Base-by-base conservation (phyloP, 352 stramenopile species). In the Halophytophthora batemanensis region DNA sequence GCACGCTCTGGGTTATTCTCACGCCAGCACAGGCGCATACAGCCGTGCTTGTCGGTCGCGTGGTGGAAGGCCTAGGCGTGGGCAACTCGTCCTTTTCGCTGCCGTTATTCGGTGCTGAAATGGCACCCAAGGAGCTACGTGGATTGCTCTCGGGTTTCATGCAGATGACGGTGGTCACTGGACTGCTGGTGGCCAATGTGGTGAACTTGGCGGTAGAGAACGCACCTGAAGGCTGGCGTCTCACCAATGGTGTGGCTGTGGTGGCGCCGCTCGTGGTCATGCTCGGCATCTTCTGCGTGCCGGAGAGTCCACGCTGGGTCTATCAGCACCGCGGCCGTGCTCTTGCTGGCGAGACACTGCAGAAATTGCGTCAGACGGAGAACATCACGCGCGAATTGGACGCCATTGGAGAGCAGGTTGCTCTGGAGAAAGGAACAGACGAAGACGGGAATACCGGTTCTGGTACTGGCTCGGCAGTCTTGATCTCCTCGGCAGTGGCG, bases 51-150 rank as follows among this genome's bases (percentile, higher is more conserved):
- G 43, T 59, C 13, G 53, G 56, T 0, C 63, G 69, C n/a, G n/a
- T 75, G 6, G 46, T 72, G 18, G 55, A 70, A 21, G 69, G 69
- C 19, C 43, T 74, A 3, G 63, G 56, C 18, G 66, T 79, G 15
- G 69, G 69, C 45, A 64, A 65, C 36, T 66, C 53, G 41, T 69
- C 61, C 13, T 66, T 56, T 33, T 40, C 62, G 18, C 60, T 74
- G 22, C 57, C 57, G 12, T n/a, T 68, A 8, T 64, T 64, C 15
- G 47, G 48, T 14, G 46, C 57, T 1, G 62, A 71, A 22, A 51
- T 56, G 36, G 57, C 45, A 19, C 59, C 59, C 12, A 39, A 34
- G 34, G 34, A 31, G 7, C 39, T 51, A 14, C 55, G 55, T 22
- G 41, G 45, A 13, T 22, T 56, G 36, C 37, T 66, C 15, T 37